Evolutionary conservation across 2,329 filamentous ascomycete species (phyloP), one percentile per base, ranked within the genome.

Genomic region (Fusarium nelsonii): DNA sequence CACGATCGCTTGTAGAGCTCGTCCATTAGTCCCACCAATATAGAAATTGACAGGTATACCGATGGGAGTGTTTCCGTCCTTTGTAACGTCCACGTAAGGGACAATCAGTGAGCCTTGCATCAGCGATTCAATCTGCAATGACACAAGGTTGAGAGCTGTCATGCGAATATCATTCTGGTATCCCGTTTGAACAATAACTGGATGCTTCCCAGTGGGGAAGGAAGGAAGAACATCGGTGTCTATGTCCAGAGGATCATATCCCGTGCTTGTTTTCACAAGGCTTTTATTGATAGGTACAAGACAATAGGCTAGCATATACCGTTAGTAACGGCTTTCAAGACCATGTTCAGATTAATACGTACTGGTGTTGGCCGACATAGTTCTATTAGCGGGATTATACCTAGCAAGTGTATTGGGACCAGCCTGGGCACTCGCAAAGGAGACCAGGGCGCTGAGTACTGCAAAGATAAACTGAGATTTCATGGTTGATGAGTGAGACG

Each of bases 321-420:
- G 6, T 63, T 9, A 58, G 36, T 20, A 12, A 1, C 16, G 4
- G 1, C 15, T 8, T 0, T 1, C 4, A 0, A 14, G 2, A 11
- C 6, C 4, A 7, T 9, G 0, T 6, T 14, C 6, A 4, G 4
- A 10, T 48, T 7, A 0, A 15, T 26, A 64, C 62, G 15, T 50
- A 65, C 62, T 65, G 12, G n/a, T n/a, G 3, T 65, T 65, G 4
- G 18, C 34, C 9, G 62, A 65, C 52, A 64, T 64, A 40, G 62
- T 65, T 34, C 62, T 40, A 4, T 65, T 65, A 7, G 59, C 52
- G 20, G 59, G 62, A 20, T 64, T 65, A 30, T 65, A 65, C 15
- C 46, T 65, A 3, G 62, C 59, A 4, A 65, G 28, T 3, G 41
- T 58, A 11, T 65, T 65, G 4, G 52, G 59, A 6, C 39, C 59